Percentiles rank a stretch among this genome's conserved stretches.
Conservation (phyloP, 768 basidiomycete species). For the Chalciporus pseudorubinellus region DNA sequence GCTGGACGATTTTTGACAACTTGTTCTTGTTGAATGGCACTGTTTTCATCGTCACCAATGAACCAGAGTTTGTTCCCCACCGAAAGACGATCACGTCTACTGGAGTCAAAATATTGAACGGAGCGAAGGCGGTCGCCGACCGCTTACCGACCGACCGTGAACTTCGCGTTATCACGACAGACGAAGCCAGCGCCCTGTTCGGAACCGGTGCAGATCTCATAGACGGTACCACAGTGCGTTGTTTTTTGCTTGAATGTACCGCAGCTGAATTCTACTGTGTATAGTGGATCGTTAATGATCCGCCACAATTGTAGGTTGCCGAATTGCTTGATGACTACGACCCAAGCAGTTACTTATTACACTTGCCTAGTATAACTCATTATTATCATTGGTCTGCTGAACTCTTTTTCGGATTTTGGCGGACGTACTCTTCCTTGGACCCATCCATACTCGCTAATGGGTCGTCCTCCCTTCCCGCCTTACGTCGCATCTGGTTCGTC, state of each 20-base stretch:
- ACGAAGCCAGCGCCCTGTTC: conserved; percentile 66
- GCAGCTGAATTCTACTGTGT: background rate
- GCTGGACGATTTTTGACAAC: conserved; percentile 88
- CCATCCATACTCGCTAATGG: conserved; percentile 62
- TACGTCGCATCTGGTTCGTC: conserved; percentile 73
- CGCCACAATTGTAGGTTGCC: conserved; percentile 75
- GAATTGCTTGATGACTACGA: no score
- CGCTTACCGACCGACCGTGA: conserved; percentile 78
- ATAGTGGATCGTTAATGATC: conserved; percentile 81
- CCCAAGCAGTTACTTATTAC: background rate
- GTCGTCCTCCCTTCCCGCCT: conserved; percentile 67
- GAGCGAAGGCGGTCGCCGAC: conserved; percentile 47
- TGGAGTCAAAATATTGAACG: conserved; percentile 57
- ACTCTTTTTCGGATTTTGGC: conserved; percentile 89
- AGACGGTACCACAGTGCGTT: conserved; percentile 71
- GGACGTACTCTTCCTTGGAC: conserved; percentile 83
- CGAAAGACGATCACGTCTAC: conserved; percentile 69
- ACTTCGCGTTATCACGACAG: conserved; percentile 69
- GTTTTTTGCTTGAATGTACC: background rate
- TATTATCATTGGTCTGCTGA: conserved; percentile 96
- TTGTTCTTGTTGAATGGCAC: conserved; percentile 82
- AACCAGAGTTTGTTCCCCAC: conserved; percentile 64
- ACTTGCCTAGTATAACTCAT: conserved; percentile 65
- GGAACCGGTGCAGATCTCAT: conserved; percentile 69
- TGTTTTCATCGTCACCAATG: conserved; percentile 76